Percentiles rank a stretch among this genome's conserved stretches.
Evolutionary conservation across 192 early-diverging fungal species (phyloP).

Genomic region (Backusella tarrabulga): DNA sequence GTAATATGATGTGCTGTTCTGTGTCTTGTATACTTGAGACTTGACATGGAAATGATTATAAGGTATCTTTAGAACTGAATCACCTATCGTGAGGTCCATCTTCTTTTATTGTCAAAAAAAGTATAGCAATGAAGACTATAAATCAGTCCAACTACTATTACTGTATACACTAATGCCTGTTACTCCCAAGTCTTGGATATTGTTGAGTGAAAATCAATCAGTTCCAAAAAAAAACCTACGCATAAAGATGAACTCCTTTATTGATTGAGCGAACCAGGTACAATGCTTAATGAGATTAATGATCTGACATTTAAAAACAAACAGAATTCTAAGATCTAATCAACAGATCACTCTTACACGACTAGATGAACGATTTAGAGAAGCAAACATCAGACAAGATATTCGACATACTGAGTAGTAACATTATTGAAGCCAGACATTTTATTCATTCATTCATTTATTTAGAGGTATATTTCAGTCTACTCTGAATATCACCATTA

Average conservation of each 20-base stretch:
- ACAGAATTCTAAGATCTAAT: neutral
- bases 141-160: no score
- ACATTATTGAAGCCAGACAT: no score
- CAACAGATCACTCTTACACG: neutral
- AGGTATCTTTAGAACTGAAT: neutral
- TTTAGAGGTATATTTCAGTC: no score
- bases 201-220: neutral
- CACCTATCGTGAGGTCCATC: neutral
- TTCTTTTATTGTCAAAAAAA: neutral
- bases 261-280: neutral
- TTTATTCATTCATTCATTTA: no score
- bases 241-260: neutral
- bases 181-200: neutral
- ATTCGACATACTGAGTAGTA: neutral
- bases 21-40: no score
- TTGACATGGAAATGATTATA: no score
- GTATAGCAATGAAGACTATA: neutral
- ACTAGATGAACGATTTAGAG: neutral
- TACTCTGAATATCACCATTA: no score
- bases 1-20: neutral
- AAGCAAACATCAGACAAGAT: neutral
- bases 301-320: neutral
- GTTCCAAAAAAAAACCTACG: neutral
- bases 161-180: neutral
- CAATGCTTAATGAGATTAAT: neutral